Evolutionary conservation across 108 stramenopile genomes (phyloP).

Genomic region (Pseudonitzschia multistriata): DNA sequence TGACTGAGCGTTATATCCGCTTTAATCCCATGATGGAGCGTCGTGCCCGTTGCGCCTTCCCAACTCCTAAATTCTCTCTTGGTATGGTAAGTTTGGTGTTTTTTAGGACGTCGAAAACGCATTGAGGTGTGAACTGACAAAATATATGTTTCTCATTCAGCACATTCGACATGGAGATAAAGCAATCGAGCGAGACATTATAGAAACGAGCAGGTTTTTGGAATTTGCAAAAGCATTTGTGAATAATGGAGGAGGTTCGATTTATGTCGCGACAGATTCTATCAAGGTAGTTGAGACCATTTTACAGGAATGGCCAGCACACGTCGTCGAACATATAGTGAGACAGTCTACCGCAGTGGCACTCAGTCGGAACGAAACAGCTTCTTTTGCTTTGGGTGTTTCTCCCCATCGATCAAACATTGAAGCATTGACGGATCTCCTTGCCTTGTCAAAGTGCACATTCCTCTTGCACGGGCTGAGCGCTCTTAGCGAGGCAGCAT

Average conservation of each 20-base stretch:
- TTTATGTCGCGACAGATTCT: constrained; percentile 46
- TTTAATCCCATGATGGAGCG: constrained; percentile 14
- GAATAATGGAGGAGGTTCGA: constrained; percentile 7
- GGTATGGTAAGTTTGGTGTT: constrained; percentile 1
- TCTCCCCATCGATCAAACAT: constrained; percentile 35
- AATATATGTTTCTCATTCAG: constrained; percentile 11
- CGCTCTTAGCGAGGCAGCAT: constrained; percentile 30
- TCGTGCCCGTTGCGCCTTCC: background rate
- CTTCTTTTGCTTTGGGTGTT: constrained; percentile 19
- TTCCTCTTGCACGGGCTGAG: constrained; percentile 37
- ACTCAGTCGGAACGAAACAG: constrained; percentile 7
- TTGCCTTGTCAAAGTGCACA: constrained; percentile 31
- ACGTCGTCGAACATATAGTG: background rate
- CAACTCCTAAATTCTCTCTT: constrained; percentile 8
- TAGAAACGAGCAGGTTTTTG: constrained; percentile 19
- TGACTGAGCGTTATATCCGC: constrained; percentile 20
- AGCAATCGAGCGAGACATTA: constrained; percentile 13
- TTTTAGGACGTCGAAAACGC: background rate
- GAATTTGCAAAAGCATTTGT: constrained; percentile 23
- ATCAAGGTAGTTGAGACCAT: constrained; percentile 21
- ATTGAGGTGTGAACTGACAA: background rate
- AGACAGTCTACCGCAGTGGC: background rate
- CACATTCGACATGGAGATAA: constrained; percentile 50
- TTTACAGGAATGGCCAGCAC: constrained; percentile 23
- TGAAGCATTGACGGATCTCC: constrained; percentile 36